These are phyloP conservation scores for Phytophthora kernoviae DNA, from an alignment of 352 stramenopile genomes.

Conservation along the genomic window DNA sequence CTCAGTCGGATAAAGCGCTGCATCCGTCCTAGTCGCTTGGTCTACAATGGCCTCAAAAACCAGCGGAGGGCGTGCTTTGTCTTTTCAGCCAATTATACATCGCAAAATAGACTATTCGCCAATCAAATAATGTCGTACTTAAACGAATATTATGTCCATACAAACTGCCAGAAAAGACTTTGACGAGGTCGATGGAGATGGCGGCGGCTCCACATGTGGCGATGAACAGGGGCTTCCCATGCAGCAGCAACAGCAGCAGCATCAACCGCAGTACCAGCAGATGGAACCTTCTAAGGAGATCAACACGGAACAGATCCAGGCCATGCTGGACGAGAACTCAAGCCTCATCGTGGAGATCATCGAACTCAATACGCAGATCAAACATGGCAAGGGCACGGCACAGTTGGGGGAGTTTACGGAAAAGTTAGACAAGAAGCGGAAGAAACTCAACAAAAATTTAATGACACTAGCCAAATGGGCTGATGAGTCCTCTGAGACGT, in stretches of 20 bases:
- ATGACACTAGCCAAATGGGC: constrained; percentile 91
- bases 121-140: constrained; percentile 35
- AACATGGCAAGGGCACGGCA: constrained; percentile 77
- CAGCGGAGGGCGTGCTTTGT: constrained; percentile 20
- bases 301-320: constrained; percentile 85
- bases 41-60: constrained; percentile 20
- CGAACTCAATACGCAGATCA: constrained; percentile 88
- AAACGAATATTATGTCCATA: constrained; percentile 9
- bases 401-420: constrained; percentile 82
- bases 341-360: constrained; percentile 89
- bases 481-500: constrained; percentile 80
- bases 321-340: constrained; percentile 89
- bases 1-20: constrained; percentile 79
- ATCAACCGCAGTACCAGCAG: constrained; percentile 28
- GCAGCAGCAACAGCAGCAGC: no score
- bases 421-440: constrained; percentile 89
- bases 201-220: constrained; percentile 33
- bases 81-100: constrained; percentile 35
- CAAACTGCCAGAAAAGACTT: background rate
- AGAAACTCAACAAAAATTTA: constrained; percentile 90
- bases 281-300: constrained; percentile 66
- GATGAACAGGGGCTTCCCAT: constrained; percentile 30
- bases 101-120: constrained; percentile 13
- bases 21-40: constrained; percentile 39
- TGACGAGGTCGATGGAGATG: constrained; percentile 22